Percentiles rank a stretch among this genome's conserved stretches.
phyloP scores from a whole-genome alignment of 352 stramenopile species.

The Pythium guiyangense region DNA sequence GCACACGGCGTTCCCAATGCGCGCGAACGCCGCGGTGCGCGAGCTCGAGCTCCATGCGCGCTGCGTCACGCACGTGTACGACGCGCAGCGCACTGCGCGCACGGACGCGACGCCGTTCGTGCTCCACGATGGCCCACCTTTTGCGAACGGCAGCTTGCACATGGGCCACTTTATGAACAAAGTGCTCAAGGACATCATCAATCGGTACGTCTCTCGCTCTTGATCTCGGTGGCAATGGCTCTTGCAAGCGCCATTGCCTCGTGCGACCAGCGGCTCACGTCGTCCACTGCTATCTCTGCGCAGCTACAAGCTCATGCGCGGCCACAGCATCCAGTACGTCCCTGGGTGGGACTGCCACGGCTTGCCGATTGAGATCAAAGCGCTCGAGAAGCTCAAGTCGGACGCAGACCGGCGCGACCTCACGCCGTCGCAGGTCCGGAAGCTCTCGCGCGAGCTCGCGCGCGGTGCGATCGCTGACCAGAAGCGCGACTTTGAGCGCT shows the following conservation, averaged over 20 bases:
- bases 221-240: not conserved
- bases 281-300: too few species aligned
- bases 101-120: slow-evolving; percentile 70
- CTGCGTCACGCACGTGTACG: slow-evolving; percentile 64
- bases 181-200: slow-evolving; percentile 98
- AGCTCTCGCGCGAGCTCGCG: slow-evolving; percentile 90
- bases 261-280: too few species aligned
- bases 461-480: slow-evolving; percentile 92
- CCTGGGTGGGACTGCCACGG: slow-evolving; percentile 99
- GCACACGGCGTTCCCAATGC: slow-evolving; percentile 94
- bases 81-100: slow-evolving; percentile 20
- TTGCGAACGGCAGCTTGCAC: slow-evolving; percentile 98
- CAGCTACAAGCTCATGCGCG: slow-evolving; percentile 89
- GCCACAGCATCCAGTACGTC: slow-evolving; percentile 93
- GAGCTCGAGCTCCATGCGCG: slow-evolving; percentile 68
- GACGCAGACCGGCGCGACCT: slow-evolving; percentile 30
- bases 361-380: slow-evolving; percentile 98
- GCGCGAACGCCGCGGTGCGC: slow-evolving; percentile 89
- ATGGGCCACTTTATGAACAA: slow-evolving; percentile 95
- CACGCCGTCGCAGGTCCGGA: slow-evolving; percentile 89
- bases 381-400: slow-evolving; percentile 90
- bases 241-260: too few species aligned
- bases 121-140: slow-evolving; percentile 98
- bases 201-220: slow-evolving; percentile 37
- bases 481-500: slow-evolving; percentile 91